Evolutionary conservation across 75 land plant species (phyloP).

Genomic region (Selaginella tamariscina): DNA sequence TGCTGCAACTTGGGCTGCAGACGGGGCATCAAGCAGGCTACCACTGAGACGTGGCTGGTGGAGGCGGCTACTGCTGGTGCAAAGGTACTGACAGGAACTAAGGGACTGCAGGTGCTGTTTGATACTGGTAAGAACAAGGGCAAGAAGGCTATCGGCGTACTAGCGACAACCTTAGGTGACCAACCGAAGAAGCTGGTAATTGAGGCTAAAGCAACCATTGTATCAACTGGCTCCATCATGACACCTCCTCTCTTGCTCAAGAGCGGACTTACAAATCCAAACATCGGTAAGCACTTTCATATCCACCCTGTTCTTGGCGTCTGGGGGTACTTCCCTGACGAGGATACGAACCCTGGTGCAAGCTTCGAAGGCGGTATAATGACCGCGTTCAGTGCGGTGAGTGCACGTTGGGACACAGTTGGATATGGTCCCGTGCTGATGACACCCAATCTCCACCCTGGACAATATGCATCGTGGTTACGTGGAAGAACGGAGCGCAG

Average conservation of each 20-base stretch:
- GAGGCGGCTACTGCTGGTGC: conserved; percentile 66
- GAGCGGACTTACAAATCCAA: conserved; percentile 50
- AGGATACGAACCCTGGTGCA: conserved; percentile 18
- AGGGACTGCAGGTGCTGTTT: conserved; percentile 41
- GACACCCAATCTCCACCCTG: neutral
- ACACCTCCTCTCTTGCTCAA: conserved; percentile 52
- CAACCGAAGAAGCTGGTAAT: conserved; percentile 26
- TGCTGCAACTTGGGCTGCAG: conserved; percentile 61
- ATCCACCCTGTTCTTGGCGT: conserved; percentile 56
- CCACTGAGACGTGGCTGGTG: conserved; percentile 69
- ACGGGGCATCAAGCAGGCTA: conserved; percentile 55
- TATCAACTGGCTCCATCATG: conserved; percentile 56
- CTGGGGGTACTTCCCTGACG: conserved; percentile 83
- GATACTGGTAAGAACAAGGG: conserved; percentile 8
- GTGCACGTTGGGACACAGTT: neutral
- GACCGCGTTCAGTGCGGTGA: conserved; percentile 24
- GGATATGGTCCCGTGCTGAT: neutral
- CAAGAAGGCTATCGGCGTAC: conserved; percentile 37
- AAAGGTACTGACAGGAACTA: conserved; percentile 47
- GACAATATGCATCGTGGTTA: neutral
- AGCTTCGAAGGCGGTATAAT: conserved; percentile 75
- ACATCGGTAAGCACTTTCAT: conserved; percentile 60
- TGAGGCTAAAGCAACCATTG: conserved; percentile 41
- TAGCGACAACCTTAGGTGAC: conserved; percentile 24
- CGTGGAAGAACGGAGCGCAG: neutral